These are phyloP conservation scores for Musa beccarii DNA, from an alignment of 176 grass and related monocot genomes.

Conservation along the genomic window DNA sequence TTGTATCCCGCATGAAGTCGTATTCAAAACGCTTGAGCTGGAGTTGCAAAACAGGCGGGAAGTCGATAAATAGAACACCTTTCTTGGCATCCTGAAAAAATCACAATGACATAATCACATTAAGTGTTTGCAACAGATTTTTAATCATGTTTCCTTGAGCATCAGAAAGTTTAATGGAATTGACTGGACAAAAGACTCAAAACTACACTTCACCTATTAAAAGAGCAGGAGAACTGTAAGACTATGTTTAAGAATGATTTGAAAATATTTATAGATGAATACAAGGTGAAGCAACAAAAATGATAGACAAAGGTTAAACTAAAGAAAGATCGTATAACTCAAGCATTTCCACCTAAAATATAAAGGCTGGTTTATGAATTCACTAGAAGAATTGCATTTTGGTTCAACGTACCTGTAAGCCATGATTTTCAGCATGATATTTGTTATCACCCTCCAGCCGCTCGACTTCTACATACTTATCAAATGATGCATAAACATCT, in stretches of 20 bases:
- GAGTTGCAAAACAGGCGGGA: conserved; percentile 71
- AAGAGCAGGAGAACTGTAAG: too few species aligned
- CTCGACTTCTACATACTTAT: conserved; percentile 13
- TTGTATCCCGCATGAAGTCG: conserved; percentile 52
- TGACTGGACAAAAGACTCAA: not conserved
- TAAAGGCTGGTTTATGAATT: not conserved
- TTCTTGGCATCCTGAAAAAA: conserved; percentile 70
- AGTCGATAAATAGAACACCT: conserved; percentile 66
- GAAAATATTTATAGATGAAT: not conserved
- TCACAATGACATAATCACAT: conserved; percentile 10
- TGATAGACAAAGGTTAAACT: too few species aligned
- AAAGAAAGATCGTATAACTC: too few species aligned
- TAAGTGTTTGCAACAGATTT: not conserved
- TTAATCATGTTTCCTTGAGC: too few species aligned
- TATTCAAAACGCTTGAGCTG: conserved; percentile 74
- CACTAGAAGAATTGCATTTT: not conserved
- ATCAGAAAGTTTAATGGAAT: not conserved
- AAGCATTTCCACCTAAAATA: not conserved
- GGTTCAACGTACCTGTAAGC: conserved; percentile 1
- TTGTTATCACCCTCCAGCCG: conserved; percentile 11
- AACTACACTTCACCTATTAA: too few species aligned
- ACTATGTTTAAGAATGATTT: too few species aligned
- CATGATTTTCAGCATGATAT: conserved; percentile 10
- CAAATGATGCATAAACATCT: conserved; percentile 21
- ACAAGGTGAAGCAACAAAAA: too few species aligned